Evolutionary conservation across 2,329 filamentous ascomycete genomes (phyloP), one percentile per base, ranked within the genome.

Genomic region (Penicillium sp.): DNA sequence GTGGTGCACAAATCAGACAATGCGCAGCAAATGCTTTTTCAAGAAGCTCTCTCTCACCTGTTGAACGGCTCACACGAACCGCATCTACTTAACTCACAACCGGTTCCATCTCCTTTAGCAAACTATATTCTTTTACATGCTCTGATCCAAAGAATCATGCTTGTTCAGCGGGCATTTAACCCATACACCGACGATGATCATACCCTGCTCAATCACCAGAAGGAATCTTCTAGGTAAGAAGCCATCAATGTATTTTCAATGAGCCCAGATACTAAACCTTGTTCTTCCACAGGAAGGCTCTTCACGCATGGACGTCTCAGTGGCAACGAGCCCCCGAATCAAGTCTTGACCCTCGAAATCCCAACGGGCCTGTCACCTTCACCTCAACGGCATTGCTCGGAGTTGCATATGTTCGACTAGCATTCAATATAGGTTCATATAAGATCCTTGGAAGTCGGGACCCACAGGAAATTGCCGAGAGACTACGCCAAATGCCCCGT

Each of bases 111-210:
- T 80, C 83, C 0, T 70, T 86, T 16, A 85, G 86, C 4, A 23
- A 86, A 86, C 62, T 88, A 89, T 60, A 79, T 88, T 5, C 75
- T 89, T 40, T 85, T 89, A 7, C 86, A 89, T 62, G 86, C 85
- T 2, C 66, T 90, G n/a, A 80, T 88, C 13, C 87, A 89, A 62
- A 86, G 88, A 56, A 84, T 89, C 12, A 87, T 86, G 63, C 76
- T 89, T 32, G 70, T 87, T 25, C 86, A 87, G 13, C 47, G 50
- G 37, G 60, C 56, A 10, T 61, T 62, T 35, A 32, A 39, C 4
- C 27, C 40, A 21, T 46, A 27, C n/a, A 47, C 34, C 16, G 52
- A 50, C 16, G 39, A 39, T 7, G 6, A 50, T 9, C 23, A 42
- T 25, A 40, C 15, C 2, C 39, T 54, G 23, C 47, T 54, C 6